phyloP scores from a whole-genome alignment of 441 rosid species.

The Kokia cookei region DNA sequence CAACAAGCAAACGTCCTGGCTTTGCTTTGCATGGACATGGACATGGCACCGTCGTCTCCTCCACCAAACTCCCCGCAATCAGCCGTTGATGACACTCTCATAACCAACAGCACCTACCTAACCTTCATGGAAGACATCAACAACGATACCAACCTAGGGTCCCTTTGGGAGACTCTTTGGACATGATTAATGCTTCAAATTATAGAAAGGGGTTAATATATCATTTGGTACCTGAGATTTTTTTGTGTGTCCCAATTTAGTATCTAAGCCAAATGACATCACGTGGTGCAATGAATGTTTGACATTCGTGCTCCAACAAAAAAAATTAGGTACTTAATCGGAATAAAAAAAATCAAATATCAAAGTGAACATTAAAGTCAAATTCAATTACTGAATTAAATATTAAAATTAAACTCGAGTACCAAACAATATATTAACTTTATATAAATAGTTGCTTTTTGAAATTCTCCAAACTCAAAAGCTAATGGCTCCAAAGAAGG shows the following conservation, averaged over 20 bases:
- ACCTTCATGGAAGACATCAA: slow-evolving; percentile 44
- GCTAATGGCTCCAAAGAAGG: slow-evolving; percentile 29
- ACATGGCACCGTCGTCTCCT: slow-evolving; percentile 19
- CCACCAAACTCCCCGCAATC: slow-evolving; percentile 31
- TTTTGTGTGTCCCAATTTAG: no score
- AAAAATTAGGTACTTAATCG: no score
- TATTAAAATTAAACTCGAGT: no score
- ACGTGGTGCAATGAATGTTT: no score
- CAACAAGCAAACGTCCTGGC: slow-evolving; percentile 51
- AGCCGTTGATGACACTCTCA: slow-evolving; percentile 28
- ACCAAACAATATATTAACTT: no score
- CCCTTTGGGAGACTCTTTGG: slow-evolving; percentile 76
- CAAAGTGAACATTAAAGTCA: no score
- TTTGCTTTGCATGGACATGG: slow-evolving; percentile 32
- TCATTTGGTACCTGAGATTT: no score
- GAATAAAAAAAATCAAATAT: no score
- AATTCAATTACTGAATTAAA: no score
- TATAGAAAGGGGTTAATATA: no score
- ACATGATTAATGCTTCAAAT: slow-evolving; percentile 25
- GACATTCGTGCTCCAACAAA: no score
- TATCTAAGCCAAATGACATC: no score
- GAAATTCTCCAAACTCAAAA: slow-evolving; percentile 27
- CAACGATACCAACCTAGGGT: slow-evolving; percentile 13
- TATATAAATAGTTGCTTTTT: background rate
- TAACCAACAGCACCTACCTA: slow-evolving; percentile 21